Conservation (phyloP, 139 green algal species). For the Tetraselmis striata region DNA sequence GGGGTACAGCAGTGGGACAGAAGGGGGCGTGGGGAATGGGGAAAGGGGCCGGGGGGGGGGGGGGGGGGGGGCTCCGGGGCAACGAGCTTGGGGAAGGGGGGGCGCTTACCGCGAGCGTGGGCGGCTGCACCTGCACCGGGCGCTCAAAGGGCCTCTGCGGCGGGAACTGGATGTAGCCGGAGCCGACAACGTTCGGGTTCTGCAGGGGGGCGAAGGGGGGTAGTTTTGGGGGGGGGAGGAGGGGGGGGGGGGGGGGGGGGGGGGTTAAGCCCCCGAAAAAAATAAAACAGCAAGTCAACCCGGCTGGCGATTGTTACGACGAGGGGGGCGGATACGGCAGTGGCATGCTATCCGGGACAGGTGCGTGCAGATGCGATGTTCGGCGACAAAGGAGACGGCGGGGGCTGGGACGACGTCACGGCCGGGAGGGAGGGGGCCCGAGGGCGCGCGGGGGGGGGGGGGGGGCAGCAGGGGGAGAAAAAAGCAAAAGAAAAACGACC, state of each 20-base stretch:
- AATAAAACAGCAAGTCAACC: neutral
- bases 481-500: no score
- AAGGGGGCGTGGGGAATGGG: conserved; percentile 1
- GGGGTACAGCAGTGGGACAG: neutral
- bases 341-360: neutral
- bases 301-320: neutral
- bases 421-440: no score
- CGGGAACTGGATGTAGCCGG: conserved; percentile 44
- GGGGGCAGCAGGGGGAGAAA: no score
- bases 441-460: no score
- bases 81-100: neutral
- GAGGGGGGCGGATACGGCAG: no score
- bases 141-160: conserved; percentile 36
- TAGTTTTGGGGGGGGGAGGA: no score
- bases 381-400: no score
- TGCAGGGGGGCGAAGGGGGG: conserved; percentile 6
- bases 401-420: no score
- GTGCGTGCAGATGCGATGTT: no score
- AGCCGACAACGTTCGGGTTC: conserved; percentile 37
- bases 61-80: neutral
- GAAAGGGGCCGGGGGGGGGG: neutral
- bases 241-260: no score
- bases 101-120: conserved; percentile 22
- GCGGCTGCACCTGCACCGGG: conserved; percentile 30
- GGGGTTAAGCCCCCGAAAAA: no score